phyloP scores from a whole-genome alignment of 163 green algal species.

The Scenedesmus sp. region DNA sequence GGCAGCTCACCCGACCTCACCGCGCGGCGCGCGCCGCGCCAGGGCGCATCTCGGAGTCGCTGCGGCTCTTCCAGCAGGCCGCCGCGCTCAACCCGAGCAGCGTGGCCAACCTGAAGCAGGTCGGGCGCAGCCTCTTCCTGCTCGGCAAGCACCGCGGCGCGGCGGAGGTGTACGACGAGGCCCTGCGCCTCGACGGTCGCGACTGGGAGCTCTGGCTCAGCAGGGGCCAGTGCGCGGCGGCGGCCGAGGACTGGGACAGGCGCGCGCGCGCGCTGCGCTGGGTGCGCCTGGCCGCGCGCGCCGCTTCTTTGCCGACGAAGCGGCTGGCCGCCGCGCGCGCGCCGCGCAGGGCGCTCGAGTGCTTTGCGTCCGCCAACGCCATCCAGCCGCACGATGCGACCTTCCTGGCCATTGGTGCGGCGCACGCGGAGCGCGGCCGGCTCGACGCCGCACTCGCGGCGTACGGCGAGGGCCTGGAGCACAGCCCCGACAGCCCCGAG shows the following conservation, averaged over 20 bases:
- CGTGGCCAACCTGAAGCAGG: slow-evolving; percentile 76
- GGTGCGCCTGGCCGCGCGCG: no score
- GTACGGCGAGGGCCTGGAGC: slow-evolving; percentile 72
- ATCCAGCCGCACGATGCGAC: slow-evolving; percentile 76
- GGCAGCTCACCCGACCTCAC: no score
- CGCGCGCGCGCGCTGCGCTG: no score
- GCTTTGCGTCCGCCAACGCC: slow-evolving; percentile 66
- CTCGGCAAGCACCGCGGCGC: slow-evolving; percentile 78
- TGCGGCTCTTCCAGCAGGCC: slow-evolving; percentile 78
- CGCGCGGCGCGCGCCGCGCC: slow-evolving; percentile 3
- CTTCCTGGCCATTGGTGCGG: slow-evolving; percentile 58
- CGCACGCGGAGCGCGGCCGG: slow-evolving; percentile 34
- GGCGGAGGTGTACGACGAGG: slow-evolving; percentile 82
- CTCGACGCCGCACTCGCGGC: slow-evolving; percentile 47
- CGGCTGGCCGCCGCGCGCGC: no score
- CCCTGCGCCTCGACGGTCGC: slow-evolving; percentile 56
- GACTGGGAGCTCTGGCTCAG: slow-evolving; percentile 86
- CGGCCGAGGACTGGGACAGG: slow-evolving; percentile 69
- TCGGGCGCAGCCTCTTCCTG: slow-evolving; percentile 74
- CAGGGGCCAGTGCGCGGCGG: slow-evolving; percentile 75
- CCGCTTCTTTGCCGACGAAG: no score
- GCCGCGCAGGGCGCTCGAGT: slow-evolving; percentile 65
- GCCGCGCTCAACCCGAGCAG: slow-evolving; percentile 77
- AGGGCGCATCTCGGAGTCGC: slow-evolving; percentile 77
- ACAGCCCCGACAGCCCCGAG: slow-evolving; percentile 78